phyloP scores from a whole-genome alignment of 2,329 filamentous ascomycete species.

The Tolypocladium album region DNA sequence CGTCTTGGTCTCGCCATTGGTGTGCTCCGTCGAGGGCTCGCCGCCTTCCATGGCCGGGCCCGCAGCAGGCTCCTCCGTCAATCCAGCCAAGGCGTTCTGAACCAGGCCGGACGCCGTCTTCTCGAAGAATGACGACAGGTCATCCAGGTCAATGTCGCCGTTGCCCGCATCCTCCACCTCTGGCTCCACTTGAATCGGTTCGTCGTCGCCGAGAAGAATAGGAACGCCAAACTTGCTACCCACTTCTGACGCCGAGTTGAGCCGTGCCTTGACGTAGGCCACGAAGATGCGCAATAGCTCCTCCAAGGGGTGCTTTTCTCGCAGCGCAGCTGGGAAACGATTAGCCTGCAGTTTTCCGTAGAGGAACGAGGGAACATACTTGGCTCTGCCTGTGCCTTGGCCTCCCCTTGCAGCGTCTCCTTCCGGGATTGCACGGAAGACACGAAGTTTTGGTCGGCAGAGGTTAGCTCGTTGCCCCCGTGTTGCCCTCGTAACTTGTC shows the following conservation, averaged over 20 bases:
- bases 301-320: constrained; percentile 27
- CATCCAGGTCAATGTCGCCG: constrained; percentile 25
- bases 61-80: constrained; percentile 15
- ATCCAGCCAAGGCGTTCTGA: constrained; percentile 26
- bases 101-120: constrained; percentile 29
- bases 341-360: neutral
- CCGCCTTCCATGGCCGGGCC: constrained; percentile 8
- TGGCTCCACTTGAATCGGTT: constrained; percentile 6
- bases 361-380: neutral
- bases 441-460: constrained; percentile 24
- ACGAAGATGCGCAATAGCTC: constrained; percentile 25
- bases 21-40: constrained; percentile 10
- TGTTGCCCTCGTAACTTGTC: constrained; percentile 27
- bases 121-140: constrained; percentile 31
- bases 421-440: constrained; percentile 21
- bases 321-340: constrained; percentile 15
- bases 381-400: constrained; percentile 10
- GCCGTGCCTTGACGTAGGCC: constrained; percentile 19
- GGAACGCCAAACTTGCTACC: constrained; percentile 23
- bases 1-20: constrained; percentile 14
- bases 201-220: constrained; percentile 18
- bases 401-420: constrained; percentile 19
- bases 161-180: constrained; percentile 13
- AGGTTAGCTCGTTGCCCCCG: constrained; percentile 17
- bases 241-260: constrained; percentile 21